phyloP scores from a whole-genome alignment of 2,329 filamentous ascomycete species.

The Trichoderma guizhouense region DNA sequence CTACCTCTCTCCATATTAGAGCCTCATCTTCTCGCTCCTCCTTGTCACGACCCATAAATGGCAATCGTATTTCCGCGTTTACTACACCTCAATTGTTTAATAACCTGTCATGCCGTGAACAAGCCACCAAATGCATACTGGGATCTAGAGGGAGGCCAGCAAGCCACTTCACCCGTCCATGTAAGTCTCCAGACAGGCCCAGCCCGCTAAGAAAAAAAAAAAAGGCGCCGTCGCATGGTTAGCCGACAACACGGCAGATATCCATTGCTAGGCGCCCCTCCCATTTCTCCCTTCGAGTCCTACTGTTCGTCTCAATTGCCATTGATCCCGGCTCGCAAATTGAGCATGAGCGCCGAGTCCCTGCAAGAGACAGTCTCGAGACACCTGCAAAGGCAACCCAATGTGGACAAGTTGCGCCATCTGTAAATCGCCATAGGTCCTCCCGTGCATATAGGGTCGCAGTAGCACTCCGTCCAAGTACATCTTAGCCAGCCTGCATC shows the following conservation, averaged over 20 bases:
- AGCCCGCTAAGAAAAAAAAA: not conserved
- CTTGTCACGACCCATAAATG: not conserved
- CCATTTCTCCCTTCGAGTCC: not conserved
- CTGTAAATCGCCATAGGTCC: not conserved
- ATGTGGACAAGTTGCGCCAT: not conserved
- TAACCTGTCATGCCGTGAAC: not conserved
- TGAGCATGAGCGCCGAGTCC: not conserved
- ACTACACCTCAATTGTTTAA: not conserved
- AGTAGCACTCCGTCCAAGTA: not conserved
- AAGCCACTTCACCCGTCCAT: not conserved
- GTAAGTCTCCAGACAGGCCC: not conserved
- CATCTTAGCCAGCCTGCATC: not conserved
- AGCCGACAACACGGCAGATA: conserved; percentile 8
- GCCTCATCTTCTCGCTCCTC: not conserved
- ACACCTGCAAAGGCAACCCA: not conserved
- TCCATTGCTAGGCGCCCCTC: not conserved
- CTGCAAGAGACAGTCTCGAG: not conserved
- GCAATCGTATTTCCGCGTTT: not conserved
- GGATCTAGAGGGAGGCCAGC: not conserved
- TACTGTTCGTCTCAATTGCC: conserved; percentile 7
- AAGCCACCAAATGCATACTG: not conserved
- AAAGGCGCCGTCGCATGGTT: not conserved
- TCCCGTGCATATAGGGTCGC: not conserved
- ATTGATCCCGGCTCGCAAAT: not conserved
- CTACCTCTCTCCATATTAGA: not conserved